A percentile compares a stretch with the other conserved stretches of the same genome.
Conservation (phyloP, 352 stramenopile genomes). For the Saprolegnia parasitica region DNA sequence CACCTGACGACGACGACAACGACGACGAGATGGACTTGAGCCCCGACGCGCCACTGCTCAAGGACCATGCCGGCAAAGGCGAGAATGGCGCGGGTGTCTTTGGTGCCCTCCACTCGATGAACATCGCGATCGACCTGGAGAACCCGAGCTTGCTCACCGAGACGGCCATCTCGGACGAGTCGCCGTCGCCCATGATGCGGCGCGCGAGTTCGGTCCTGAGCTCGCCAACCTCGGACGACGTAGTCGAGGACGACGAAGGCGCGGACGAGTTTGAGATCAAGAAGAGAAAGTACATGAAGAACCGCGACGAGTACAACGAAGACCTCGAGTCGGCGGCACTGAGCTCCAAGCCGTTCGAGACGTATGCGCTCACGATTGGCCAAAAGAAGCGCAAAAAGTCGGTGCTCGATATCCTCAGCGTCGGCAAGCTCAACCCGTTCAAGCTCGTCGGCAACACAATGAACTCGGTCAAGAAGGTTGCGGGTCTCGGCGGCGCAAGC, state of each 20-base stretch:
- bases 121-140: constrained; percentile 33
- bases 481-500: constrained; percentile 34
- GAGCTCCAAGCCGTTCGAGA: constrained; percentile 85
- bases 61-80: constrained; percentile 34
- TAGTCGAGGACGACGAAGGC: constrained; percentile 43
- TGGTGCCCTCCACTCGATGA: constrained; percentile 79
- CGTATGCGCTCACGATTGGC: constrained; percentile 77
- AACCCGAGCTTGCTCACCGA: constrained; percentile 24
- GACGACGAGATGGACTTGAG: constrained; percentile 28
- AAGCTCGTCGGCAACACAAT: neutral
- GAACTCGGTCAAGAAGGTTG: neutral
- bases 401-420: constrained; percentile 56
- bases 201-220: neutral
- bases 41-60: neutral
- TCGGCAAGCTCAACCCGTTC: constrained; percentile 34
- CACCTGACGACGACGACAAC: constrained; percentile 49
- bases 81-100: constrained; percentile 83
- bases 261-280: constrained; percentile 36
- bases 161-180: constrained; percentile 40
- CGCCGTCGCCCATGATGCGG: constrained; percentile 31
- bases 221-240: neutral
- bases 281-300: constrained; percentile 75
- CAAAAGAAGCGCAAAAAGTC: constrained; percentile 71
- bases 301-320: constrained; percentile 57
- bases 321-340: constrained; percentile 61